Evolutionary conservation across 1,284 basidiomycete species (phyloP), one percentile per base, ranked within the genome.

Genomic region (Rhodotorula sp.): DNA sequence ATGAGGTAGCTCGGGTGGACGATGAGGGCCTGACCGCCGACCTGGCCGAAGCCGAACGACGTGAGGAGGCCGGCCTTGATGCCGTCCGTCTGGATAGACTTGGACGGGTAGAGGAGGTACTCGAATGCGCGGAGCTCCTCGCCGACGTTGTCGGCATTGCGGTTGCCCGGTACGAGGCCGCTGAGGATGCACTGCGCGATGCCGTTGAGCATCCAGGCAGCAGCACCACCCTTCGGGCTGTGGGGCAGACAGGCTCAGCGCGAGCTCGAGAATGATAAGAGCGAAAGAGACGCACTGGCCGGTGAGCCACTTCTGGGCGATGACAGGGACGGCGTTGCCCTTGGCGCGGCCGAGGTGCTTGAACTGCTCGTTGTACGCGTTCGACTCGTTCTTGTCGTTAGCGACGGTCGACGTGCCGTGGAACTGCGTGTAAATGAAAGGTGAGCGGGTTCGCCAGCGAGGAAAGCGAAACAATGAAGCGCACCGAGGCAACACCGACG

Each of bases 41-140:
- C 95, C 87, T 99, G 97, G 79, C 96, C 97, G 86, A 99, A 99
- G 79, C 97, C 97, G 84, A 99, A 99, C 29, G 94, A 97, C 7
- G 96, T 97, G 86, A 83, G 77, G 50, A 79, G 75, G 69, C 67
- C 54, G 61, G 68, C 75, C 72, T 91, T 90, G 79, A 98, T 90
- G 71, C 92, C 92, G 78, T 95, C 92, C 12, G 94, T 96, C 80
- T 94, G 88, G 79, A 99, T 94, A 57, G 77, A 88, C 83, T 91
- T 94, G 56, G 96, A 99, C 21, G 94, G 95, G 91, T 97, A 99
- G 87, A 99, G 89, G 70, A 99, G 87, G 84, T 91, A 89, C 69
- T 89, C 89, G 82, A 93, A 94, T 72, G 94, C 87, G 80, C 91
- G 90, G 84, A 99, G 92, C 81, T 91, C 89, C 50, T 92, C 88